phyloP scores from a whole-genome alignment of 2,329 filamentous ascomycete species.

The Tolypocladium tundrense region DNA sequence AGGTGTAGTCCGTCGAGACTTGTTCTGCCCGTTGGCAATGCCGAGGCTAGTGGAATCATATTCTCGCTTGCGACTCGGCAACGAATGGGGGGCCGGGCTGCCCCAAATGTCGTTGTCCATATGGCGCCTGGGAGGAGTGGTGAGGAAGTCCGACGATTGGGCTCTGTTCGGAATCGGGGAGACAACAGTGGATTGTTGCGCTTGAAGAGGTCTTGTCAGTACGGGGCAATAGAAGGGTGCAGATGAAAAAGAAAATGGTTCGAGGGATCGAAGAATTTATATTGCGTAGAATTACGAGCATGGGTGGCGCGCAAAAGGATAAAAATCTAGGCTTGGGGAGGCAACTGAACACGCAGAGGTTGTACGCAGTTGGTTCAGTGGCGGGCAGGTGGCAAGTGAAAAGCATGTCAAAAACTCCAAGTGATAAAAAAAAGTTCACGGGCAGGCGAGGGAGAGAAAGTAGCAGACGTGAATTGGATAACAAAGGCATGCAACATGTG shows the following conservation, averaged over 20 bases:
- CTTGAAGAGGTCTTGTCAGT: background rate
- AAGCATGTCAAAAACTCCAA: background rate
- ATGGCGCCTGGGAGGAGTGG: constrained; percentile 7
- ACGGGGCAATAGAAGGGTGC: background rate
- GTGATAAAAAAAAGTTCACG: background rate
- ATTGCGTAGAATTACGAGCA: background rate
- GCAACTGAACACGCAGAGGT: background rate
- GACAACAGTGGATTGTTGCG: background rate
- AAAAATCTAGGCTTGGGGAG: background rate
- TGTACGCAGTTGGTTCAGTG: background rate
- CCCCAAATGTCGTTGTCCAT: constrained; percentile 1
- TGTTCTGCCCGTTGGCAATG: constrained; percentile 9
- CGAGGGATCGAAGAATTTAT: background rate
- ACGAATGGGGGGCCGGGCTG: constrained; percentile 8
- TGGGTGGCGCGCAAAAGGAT: background rate
- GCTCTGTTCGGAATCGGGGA: background rate
- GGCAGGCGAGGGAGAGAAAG: background rate
- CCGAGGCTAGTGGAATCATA: constrained; percentile 9
- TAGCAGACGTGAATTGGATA: background rate
- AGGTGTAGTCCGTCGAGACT: constrained; percentile 23
- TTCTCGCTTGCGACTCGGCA: constrained; percentile 20
- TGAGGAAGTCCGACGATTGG: constrained; percentile 9
- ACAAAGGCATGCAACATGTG: background rate
- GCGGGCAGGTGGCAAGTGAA: background rate
- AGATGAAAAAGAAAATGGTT: background rate